phyloP scores from a whole-genome alignment of 257 asterid species.

The Linderniella brevidens region DNA sequence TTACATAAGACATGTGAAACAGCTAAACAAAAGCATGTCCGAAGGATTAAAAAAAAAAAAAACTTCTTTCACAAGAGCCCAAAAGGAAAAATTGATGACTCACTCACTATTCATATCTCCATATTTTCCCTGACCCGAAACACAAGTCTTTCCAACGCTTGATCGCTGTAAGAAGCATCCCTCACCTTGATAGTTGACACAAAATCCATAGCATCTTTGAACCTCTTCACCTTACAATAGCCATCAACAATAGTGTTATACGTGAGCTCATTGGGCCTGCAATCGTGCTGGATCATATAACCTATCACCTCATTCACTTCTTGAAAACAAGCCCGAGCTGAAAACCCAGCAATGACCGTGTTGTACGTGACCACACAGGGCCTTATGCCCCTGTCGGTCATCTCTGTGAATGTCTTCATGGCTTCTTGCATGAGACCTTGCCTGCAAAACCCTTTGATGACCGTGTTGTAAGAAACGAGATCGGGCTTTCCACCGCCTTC shows the following conservation, averaged over 20 bases:
- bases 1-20: no score
- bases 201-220: slow-evolving; percentile 58
- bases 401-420: slow-evolving; percentile 43
- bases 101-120: slow-evolving; percentile 26
- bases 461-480: slow-evolving; percentile 84
- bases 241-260: slow-evolving; percentile 71
- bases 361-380: slow-evolving; percentile 84
- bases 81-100: not conserved
- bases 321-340: slow-evolving; percentile 46
- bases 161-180: slow-evolving; percentile 33
- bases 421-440: slow-evolving; percentile 93
- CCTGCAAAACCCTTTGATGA: slow-evolving; percentile 85
- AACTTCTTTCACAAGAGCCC: not conserved
- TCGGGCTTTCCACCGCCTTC: slow-evolving; percentile 57
- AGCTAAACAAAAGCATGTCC: no score
- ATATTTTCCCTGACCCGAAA: slow-evolving; percentile 46
- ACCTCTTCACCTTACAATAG: slow-evolving; percentile 59
- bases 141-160: slow-evolving; percentile 42
- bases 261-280: slow-evolving; percentile 79
- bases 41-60: not conserved
- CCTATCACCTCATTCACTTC: slow-evolving; percentile 58
- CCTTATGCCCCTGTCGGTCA: slow-evolving; percentile 56
- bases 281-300: slow-evolving; percentile 66
- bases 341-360: slow-evolving; percentile 73
- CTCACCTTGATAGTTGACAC: slow-evolving; percentile 34